Conservation (phyloP, 257 asterid species). For the Solanum chilense region DNA sequence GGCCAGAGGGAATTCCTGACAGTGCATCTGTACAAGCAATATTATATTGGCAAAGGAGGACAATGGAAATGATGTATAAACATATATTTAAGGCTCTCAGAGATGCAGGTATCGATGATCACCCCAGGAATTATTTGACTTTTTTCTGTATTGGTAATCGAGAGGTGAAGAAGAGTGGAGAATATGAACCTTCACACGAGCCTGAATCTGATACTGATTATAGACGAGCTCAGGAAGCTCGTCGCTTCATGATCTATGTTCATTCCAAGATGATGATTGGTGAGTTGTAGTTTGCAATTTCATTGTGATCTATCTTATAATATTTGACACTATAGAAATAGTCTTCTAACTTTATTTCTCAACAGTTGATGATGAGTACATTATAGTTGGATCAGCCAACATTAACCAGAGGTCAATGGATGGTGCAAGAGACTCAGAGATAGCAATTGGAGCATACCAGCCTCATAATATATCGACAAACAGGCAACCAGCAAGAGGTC, state of each 20-base stretch:
- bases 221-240: constrained; percentile 58
- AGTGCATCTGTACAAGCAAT: constrained; percentile 86
- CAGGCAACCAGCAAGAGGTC: constrained; percentile 60
- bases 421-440: constrained; percentile 83
- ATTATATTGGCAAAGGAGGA: constrained; percentile 75
- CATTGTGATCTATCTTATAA: neutral
- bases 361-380: constrained; percentile 87
- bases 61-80: constrained; percentile 83
- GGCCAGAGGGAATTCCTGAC: constrained; percentile 94
- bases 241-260: constrained; percentile 92
- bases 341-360: neutral
- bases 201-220: constrained; percentile 74
- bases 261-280: constrained; percentile 94
- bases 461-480: constrained; percentile 45
- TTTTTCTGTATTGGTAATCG: constrained; percentile 78
- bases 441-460: constrained; percentile 84
- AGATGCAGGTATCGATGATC: constrained; percentile 55
- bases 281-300: neutral
- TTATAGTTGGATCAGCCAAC: constrained; percentile 84
- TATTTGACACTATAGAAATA: too few species aligned
- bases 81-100: constrained; percentile 49
- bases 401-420: constrained; percentile 96
- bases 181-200: constrained; percentile 56
- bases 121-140: constrained; percentile 69
- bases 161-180: constrained; percentile 66